phyloP scores from a whole-genome alignment of 768 basidiomycete species.

The Lactifluus volemus region DNA sequence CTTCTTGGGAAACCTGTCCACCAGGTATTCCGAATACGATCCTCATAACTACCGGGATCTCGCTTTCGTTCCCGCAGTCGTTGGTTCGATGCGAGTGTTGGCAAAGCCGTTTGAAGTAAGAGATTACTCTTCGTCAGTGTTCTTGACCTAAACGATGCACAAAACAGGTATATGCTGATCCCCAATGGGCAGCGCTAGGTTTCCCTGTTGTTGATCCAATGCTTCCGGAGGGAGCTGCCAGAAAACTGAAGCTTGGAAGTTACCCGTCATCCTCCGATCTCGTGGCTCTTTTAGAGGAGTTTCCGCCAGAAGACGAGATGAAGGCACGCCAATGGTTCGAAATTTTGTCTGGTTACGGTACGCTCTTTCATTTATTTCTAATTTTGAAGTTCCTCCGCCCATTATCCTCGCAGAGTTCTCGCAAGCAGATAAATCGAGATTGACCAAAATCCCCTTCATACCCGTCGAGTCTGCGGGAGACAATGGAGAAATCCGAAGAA shows the following conservation, averaged over 20 bases:
- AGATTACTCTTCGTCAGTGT: not conserved
- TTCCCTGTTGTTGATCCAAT: conserved; percentile 57
- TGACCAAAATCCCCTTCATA: conserved; percentile 58
- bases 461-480: conserved; percentile 39
- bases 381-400: not conserved
- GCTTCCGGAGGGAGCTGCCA: conserved; percentile 41
- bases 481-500: conserved; percentile 15
- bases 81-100: conserved; percentile 42
- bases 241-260: conserved; percentile 59
- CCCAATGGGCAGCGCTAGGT: conserved; percentile 65
- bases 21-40: conserved; percentile 52
- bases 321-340: conserved; percentile 62
- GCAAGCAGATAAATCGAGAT: conserved; percentile 40
- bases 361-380: conserved; percentile 17
- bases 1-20: conserved; percentile 62
- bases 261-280: conserved; percentile 60
- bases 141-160: not conserved
- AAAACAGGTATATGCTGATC: conserved; percentile 57
- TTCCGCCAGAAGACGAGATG: conserved; percentile 45
- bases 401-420: conserved; percentile 44
- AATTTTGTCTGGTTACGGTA: conserved; percentile 55
- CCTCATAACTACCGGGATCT: conserved; percentile 46
- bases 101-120: conserved; percentile 59
- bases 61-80: conserved; percentile 72
- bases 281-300: conserved; percentile 46